Base-by-base conservation (phyloP, 2,329 filamentous ascomycete genomes). In the Aspergillus sp. region DNA sequence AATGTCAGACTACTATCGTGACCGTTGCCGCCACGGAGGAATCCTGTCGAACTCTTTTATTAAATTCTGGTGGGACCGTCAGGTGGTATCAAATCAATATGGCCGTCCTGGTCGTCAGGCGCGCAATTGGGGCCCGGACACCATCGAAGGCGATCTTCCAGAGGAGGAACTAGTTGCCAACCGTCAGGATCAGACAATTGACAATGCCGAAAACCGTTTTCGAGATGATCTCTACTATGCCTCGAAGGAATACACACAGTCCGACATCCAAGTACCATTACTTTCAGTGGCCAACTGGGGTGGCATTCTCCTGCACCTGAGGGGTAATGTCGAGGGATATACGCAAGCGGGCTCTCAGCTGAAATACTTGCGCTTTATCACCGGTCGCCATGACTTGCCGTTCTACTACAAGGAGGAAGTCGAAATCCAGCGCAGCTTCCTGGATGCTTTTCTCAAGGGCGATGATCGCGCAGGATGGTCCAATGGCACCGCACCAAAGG, bases 381-480 rank as follows among this genome's bases (percentile, higher is more conserved):
- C 78, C 0, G 84, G 85, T 2, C 74, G 85, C 0, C 84, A 88
- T 49, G 84, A 88, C 53, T 69, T 88, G 2, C 84, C 84, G 0
- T 87, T 88, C 59, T 88, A 86, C 65, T 86, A 86, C 57, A 62
- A 75, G 1, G 79, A 86, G 38, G 81, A 86, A 49, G 83, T 85
- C 0, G 79, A 84, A 47, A 53, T 88, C 0, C 85, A 88, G 56
- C 73, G 71, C 37, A 79, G 77, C 50, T 88, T 88, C 59, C 66
- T 88, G 0, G 81, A 86, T 46, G 83, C 83, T 0, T 88, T 88
- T 56, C 71, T 88, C 31, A 87, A 86, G 52, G 79, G 73, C 1
- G 73, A 86, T 0, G 85, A 88, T 52, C 67, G 70, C 0, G 70
- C 69, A 1, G 65, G 65, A 7, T 66, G 60, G 64, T 56, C 54